These are phyloP conservation scores for Grosmannia serpens DNA, from an alignment of 2,329 filamentous ascomycete genomes.

Conservation along the genomic window DNA sequence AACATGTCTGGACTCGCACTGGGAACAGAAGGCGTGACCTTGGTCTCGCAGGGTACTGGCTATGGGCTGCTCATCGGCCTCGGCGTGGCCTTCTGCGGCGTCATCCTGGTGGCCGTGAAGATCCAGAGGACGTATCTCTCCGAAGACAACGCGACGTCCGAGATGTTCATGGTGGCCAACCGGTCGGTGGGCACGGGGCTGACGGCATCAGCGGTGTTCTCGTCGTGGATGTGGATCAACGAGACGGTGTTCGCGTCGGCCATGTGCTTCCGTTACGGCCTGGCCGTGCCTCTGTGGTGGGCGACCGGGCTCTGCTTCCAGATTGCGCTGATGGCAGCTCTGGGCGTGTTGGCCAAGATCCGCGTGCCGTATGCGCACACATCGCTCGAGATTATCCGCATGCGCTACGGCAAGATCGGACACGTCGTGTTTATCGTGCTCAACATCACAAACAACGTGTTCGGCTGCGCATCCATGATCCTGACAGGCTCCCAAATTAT, in stretches of 20 bases:
- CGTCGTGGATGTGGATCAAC: slow-evolving; percentile 31
- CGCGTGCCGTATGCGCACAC: slow-evolving; percentile 29
- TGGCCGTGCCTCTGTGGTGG: slow-evolving; percentile 14
- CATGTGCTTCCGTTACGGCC: slow-evolving; percentile 19
- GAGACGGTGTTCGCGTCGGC: slow-evolving; percentile 26
- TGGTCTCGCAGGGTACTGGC: slow-evolving; percentile 9
- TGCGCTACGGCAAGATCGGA: slow-evolving; percentile 23
- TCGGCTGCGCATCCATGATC: slow-evolving; percentile 27
- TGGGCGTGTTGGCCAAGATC: slow-evolving; percentile 33
- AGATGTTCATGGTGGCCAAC: slow-evolving; percentile 30
- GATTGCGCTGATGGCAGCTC: slow-evolving; percentile 9
- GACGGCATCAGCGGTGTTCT: slow-evolving; percentile 21
- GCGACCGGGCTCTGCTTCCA: slow-evolving; percentile 7
- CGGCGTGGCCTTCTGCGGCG: slow-evolving; percentile 28
- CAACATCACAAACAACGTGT: slow-evolving; percentile 26
- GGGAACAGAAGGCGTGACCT: neutral
- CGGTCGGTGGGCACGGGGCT: slow-evolving; percentile 19
- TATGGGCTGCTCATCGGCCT: slow-evolving; percentile 28
- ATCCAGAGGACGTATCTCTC: slow-evolving; percentile 30
- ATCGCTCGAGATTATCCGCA: slow-evolving; percentile 28
- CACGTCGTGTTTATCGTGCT: slow-evolving; percentile 28
- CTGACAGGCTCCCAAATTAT: slow-evolving; percentile 27
- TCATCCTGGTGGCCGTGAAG: slow-evolving; percentile 26
- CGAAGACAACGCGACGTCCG: slow-evolving; percentile 30
- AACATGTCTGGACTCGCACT: neutral